These are phyloP conservation scores for Gossypium sturtianum DNA, from an alignment of 345 rosid species.

Conservation along the genomic window DNA sequence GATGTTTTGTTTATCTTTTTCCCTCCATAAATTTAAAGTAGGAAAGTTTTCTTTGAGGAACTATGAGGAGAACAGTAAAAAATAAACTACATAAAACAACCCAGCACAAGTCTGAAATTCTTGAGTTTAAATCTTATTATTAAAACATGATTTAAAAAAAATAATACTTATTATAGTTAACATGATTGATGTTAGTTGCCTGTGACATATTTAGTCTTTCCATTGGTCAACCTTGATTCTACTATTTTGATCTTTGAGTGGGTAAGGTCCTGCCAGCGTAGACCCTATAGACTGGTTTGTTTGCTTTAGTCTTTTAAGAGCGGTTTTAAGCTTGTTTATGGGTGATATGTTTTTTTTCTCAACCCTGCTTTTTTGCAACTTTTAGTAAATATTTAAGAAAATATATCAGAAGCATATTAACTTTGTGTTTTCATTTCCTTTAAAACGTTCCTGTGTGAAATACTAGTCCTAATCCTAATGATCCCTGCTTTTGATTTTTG, in stretches of 20 bases:
- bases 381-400: neutral
- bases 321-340: too few species aligned
- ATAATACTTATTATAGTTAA: too few species aligned
- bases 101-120: neutral
- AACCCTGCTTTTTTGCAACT: too few species aligned
- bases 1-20: neutral
- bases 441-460: neutral
- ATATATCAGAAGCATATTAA: neutral
- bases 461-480: neutral
- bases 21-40: too few species aligned
- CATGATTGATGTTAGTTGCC: too few species aligned
- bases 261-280: too few species aligned
- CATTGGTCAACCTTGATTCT: too few species aligned
- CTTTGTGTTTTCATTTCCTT: neutral
- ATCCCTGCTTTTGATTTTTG: conserved; percentile 1
- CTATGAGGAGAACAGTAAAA: neutral
- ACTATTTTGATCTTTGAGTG: too few species aligned
- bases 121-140: neutral
- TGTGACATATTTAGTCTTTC: too few species aligned
- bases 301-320: too few species aligned
- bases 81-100: neutral
- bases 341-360: too few species aligned
- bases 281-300: too few species aligned
- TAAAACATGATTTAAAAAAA: neutral
- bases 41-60: neutral